Conservation (phyloP, 306 rosid genomes). For the Carpinus viminea region DNA sequence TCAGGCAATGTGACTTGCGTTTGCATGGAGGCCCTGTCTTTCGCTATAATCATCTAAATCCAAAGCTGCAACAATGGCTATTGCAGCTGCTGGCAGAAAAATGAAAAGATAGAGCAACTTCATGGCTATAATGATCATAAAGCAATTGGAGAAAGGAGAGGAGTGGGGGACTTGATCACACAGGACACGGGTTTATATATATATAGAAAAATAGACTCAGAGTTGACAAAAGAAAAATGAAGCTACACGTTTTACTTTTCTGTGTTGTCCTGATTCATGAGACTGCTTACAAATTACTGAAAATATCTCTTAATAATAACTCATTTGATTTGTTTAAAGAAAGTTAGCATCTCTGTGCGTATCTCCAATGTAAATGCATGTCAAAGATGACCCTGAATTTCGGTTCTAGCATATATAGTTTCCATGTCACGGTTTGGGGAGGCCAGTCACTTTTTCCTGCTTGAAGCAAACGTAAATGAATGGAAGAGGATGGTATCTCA, state of each 20-base stretch:
- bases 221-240: slow-evolving; percentile 26
- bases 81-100: not conserved
- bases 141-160: not conserved
- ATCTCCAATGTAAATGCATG: slow-evolving; percentile 8
- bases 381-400: not conserved
- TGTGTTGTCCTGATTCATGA: slow-evolving; percentile 30
- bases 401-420: not conserved
- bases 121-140: slow-evolving; percentile 3
- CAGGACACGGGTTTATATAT: slow-evolving; percentile 3
- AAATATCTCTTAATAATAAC: slow-evolving; percentile 22
- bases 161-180: not conserved
- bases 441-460: not conserved
- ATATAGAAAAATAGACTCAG: slow-evolving; percentile 7
- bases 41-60: not conserved
- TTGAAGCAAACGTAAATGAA: not conserved
- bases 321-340: slow-evolving; percentile 41
- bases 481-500: not conserved
- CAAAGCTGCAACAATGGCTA: slow-evolving; percentile 13
- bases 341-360: slow-evolving; percentile 20
- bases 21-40: not conserved
- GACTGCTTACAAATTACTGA: slow-evolving; percentile 27
- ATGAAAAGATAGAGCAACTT: slow-evolving; percentile 14
- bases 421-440: not conserved
- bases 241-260: slow-evolving; percentile 19
- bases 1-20: slow-evolving; percentile 5